Evolutionary conservation across 306 rosid genomes (phyloP), one percentile per base, ranked within the genome.

Genomic region (Begonia fuchsioides): DNA sequence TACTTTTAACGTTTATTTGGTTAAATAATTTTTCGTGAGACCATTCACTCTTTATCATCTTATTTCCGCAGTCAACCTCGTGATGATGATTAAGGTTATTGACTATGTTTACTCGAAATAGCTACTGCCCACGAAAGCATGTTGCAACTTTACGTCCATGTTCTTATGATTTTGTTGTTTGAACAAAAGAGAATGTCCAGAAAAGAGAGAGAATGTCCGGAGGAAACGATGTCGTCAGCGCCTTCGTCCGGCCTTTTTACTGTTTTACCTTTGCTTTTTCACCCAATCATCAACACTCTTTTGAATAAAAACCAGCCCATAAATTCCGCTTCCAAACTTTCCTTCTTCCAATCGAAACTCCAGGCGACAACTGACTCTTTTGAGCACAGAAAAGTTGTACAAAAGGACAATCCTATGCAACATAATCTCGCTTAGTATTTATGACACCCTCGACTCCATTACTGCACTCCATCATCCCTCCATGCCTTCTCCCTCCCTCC

Each of bases 241-340:
- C 58, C 19, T 44, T 18, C 41, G 26, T 39, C 44, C n/a, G 55
- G 58, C 47, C 53, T 55, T 43, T 48, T 56, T 41, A 15, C 48
- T 53, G 57, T 69, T 70, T 68, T 62, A 67, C 62, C 77, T 13
- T 68, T 65, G 68, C 62, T 53, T 71, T 79, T 82, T 82, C 77
- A 68, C 77, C 77, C 93, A 80, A 73, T 83, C 68, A 87, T 76
- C 70, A 69, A 78, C 26, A 47, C 75, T 51, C 39, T 51, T 75
- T 80, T 75, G 77, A 83, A 77, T 57, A 52, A 51, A 43, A 64
- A 38, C 55, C 49, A 38, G 58, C 49, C 64, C 78, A 65, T 57
- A 75, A 77, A 73, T 80, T 73, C 69, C 47, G n/a, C n/a, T n/a
- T n/a, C n/a, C n/a, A n/a, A n/a, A n/a, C n/a, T n/a, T 83, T 78